Percentiles rank a stretch among this genome's conserved stretches.
These are phyloP conservation scores for Lepiota brunneoincarnata DNA, from an alignment of 768 basidiomycete species.

Conservation along the genomic window DNA sequence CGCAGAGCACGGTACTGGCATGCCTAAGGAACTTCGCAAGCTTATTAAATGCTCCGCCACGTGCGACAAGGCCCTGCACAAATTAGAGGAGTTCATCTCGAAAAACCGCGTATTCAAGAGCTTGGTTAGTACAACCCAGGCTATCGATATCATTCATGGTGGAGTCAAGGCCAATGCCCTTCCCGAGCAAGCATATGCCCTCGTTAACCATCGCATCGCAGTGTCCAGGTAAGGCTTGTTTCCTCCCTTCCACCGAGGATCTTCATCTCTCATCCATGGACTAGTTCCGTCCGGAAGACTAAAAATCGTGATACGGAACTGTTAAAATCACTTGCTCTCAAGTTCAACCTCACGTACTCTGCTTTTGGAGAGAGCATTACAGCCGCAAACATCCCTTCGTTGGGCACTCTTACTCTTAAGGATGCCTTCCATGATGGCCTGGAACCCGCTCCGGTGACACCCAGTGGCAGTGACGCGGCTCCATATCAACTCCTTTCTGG, in stretches of 20 bases:
- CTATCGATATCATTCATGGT: constrained; percentile 67
- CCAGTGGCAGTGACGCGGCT: constrained; percentile 38
- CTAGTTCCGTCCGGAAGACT: constrained; percentile 42
- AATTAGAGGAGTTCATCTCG: constrained; percentile 47
- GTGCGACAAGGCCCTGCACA: constrained; percentile 49
- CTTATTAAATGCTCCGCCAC: constrained; percentile 43
- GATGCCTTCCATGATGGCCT: constrained; percentile 49
- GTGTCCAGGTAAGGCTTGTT: constrained; percentile 45
- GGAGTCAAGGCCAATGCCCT: constrained; percentile 78
- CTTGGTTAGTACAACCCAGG: constrained; percentile 70
- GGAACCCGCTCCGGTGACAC: constrained; percentile 68
- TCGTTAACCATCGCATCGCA: constrained; percentile 73
- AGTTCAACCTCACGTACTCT: constrained; percentile 56
- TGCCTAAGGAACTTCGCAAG: constrained; percentile 46
- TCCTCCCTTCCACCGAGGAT: background rate
- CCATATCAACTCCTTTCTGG: constrained; percentile 57
- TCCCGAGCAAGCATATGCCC: constrained; percentile 67
- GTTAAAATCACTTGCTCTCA: constrained; percentile 41
- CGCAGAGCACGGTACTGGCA: constrained; percentile 55
- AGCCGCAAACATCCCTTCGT: constrained; percentile 27
- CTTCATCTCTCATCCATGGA: constrained; percentile 1
- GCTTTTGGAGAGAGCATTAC: constrained; percentile 51
- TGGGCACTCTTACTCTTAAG: constrained; percentile 48
- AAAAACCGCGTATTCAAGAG: constrained; percentile 38
- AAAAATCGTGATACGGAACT: constrained; percentile 43